Evolutionary conservation across 768 basidiomycete species (phyloP).

Genomic region (Tulasnella sp.): DNA sequence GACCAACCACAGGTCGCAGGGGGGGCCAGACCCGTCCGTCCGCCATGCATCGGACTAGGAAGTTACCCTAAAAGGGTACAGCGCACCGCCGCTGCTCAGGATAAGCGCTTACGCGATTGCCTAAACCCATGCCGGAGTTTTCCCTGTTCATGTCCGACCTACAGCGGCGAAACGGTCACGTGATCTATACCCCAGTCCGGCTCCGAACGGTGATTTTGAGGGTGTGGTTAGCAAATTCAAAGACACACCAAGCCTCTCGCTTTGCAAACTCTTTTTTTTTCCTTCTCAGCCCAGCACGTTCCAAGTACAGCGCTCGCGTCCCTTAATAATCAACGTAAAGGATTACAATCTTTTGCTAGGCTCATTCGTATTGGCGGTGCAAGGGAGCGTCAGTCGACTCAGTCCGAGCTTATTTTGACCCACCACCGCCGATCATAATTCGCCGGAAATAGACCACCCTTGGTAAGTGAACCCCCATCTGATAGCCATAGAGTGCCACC

Average conservation of each 20-base stretch:
- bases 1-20: too few species aligned
- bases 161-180: not conserved
- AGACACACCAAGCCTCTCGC: not conserved
- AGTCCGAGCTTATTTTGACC: not conserved
- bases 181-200: not conserved
- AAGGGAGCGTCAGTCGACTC: not conserved
- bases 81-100: not conserved
- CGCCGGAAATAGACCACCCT: not conserved
- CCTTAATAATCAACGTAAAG: not conserved
- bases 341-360: too few species aligned
- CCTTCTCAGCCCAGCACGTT: not conserved
- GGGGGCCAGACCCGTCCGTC: not conserved
- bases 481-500: not conserved
- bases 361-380: too few species aligned
- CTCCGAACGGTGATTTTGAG: not conserved
- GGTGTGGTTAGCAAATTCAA: not conserved
- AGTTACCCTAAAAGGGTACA: not conserved
- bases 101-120: not conserved
- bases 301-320: not conserved
- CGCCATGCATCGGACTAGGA: not conserved
- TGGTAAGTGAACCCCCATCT: not conserved
- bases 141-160: not conserved
- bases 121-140: too few species aligned
- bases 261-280: not conserved
- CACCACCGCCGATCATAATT: too few species aligned